phyloP scores from a whole-genome alignment of 441 rosid genomes.

The Lagerstroemia fauriei region DNA sequence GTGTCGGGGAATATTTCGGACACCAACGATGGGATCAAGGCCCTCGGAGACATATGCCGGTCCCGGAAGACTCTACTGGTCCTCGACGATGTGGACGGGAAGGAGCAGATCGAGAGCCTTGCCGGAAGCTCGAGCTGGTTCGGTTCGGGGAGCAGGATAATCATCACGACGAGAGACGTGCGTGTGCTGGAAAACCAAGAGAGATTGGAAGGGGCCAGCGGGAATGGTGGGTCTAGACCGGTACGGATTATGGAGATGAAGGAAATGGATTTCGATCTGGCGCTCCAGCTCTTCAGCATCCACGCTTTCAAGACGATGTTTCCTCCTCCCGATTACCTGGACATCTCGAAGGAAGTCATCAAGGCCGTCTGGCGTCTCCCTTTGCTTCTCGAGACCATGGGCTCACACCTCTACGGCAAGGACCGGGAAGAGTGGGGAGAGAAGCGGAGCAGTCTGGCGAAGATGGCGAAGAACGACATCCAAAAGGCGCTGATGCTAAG shows the following conservation, averaged over 20 bases:
- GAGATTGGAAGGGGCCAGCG: neutral
- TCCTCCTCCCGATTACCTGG: neutral
- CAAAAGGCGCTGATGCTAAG: neutral
- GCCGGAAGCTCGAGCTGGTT: neutral
- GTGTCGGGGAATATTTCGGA: no score
- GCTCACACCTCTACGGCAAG: neutral
- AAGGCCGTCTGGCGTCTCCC: neutral
- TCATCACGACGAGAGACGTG: neutral
- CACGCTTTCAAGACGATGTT: neutral
- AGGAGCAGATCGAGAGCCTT: neutral
- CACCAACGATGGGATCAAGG: neutral
- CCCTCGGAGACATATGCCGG: neutral
- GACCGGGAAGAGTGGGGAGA: neutral
- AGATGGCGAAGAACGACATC: fast-evolving
- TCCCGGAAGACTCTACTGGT: constrained; percentile 2
- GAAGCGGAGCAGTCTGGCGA: neutral
- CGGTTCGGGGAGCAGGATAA: neutral
- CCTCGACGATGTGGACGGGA: neutral
- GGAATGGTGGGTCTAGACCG: neutral
- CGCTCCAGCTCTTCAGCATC: neutral
- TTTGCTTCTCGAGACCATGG: neutral
- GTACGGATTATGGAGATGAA: neutral
- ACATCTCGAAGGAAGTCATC: neutral
- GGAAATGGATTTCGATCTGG: neutral
- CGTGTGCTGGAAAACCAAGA: neutral